A percentile compares a stretch with the other conserved stretches of the same genome.
phyloP scores from a whole-genome alignment of 495 filamentous ascomycete genomes.

The Saxophila tyrrhenica region DNA sequence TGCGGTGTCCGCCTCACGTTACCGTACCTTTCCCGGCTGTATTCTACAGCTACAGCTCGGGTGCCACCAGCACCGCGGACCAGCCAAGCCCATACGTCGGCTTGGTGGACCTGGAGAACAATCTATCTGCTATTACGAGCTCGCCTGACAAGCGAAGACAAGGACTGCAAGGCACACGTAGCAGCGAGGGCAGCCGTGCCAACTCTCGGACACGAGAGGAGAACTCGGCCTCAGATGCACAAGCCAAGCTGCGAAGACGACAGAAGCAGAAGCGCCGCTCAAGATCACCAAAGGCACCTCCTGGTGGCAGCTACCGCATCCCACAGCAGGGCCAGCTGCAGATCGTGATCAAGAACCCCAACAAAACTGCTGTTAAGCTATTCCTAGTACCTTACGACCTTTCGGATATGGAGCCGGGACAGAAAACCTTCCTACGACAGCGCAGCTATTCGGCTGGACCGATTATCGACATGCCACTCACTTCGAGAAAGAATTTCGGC shows the following conservation, averaged over 20 bases:
- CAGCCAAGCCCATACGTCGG: constrained; percentile 91
- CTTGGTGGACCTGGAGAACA: constrained; percentile 80
- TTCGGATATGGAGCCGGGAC: constrained; percentile 86
- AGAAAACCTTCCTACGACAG: constrained; percentile 94
- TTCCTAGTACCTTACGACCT: constrained; percentile 95
- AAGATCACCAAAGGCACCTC: constrained; percentile 60
- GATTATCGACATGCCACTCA: constrained; percentile 56
- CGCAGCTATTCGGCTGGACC: constrained; percentile 85
- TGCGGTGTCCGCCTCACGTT: constrained; percentile 84
- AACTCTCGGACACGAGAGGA: constrained; percentile 9
- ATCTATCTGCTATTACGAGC: constrained; percentile 40
- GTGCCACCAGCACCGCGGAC: constrained; percentile 42
- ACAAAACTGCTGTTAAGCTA: constrained; percentile 91
- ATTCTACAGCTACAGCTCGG: constrained; percentile 73
- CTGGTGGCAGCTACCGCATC: constrained; percentile 85
- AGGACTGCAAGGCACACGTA: constrained; percentile 26
- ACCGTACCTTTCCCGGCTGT: constrained; percentile 91
- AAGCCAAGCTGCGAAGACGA: constrained; percentile 33
- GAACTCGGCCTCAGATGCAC: constrained; percentile 3
- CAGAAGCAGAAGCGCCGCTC: constrained; percentile 43
- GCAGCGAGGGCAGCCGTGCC: constrained; percentile 10
- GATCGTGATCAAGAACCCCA: constrained; percentile 92
- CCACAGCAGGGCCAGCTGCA: constrained; percentile 92
- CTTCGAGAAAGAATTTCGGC: constrained; percentile 37
- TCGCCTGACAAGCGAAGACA: constrained; percentile 35